Evolutionary conservation across 1,284 basidiomycete species (phyloP).

Genomic region (Moniliophthora roreri): DNA sequence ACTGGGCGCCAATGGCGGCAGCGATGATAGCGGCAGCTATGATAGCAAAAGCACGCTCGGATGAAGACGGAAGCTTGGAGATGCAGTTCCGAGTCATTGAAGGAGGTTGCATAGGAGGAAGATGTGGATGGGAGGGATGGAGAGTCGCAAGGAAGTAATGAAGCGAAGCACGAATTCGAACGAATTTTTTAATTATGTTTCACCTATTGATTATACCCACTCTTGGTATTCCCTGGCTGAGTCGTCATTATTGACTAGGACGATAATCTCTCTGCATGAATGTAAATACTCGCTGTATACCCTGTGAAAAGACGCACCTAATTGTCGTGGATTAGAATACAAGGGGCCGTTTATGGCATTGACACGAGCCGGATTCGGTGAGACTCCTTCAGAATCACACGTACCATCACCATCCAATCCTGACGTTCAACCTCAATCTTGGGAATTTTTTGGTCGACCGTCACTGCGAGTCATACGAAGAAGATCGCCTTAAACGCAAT

Average conservation of each 20-base stretch:
- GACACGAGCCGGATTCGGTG: constrained; percentile 62
- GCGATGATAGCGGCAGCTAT: constrained; percentile 44
- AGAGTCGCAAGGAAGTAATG: not conserved
- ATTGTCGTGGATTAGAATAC: too few relatives aligned
- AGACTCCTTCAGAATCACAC: not conserved
- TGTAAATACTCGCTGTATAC: too few relatives aligned
- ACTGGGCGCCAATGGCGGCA: constrained; percentile 48
- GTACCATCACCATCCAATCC: too few relatives aligned
- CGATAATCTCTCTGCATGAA: too few relatives aligned
- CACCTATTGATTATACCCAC: too few relatives aligned
- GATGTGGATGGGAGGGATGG: constrained; percentile 45
- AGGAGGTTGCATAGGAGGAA: constrained; percentile 34
- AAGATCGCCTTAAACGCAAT: constrained; percentile 75
- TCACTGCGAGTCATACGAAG: constrained; percentile 22
- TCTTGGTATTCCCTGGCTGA: too few relatives aligned
- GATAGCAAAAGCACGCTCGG: constrained; percentile 29
- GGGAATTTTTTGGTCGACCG: constrained; percentile 34
- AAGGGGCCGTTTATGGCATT: too few relatives aligned
- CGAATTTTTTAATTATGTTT: too few relatives aligned
- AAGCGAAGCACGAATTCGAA: too few relatives aligned
- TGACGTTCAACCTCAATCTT: constrained; percentile 51
- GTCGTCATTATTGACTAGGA: too few relatives aligned
- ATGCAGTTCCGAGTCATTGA: constrained; percentile 25
- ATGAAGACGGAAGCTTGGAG: constrained; percentile 3
- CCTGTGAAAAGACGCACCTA: too few relatives aligned